Conservation (phyloP, 192 early-diverging fungal species). For the Coemansia asiatica region DNA sequence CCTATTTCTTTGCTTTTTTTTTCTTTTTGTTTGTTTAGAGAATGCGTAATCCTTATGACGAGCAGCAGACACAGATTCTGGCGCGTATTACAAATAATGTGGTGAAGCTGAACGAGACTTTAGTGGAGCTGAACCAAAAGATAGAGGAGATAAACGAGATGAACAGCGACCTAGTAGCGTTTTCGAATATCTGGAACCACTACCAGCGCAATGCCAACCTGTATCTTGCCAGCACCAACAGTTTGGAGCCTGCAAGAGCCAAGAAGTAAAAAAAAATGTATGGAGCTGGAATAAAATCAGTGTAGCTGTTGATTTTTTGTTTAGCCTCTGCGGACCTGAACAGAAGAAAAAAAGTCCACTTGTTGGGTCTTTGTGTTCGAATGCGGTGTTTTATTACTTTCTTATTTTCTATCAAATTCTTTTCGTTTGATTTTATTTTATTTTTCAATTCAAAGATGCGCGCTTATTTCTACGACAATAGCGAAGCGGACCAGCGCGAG, state of each 20-base stretch:
- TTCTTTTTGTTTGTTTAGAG: too few species aligned
- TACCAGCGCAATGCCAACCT: constrained; percentile 54
- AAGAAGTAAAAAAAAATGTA: neutral
- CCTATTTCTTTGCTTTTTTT: neutral
- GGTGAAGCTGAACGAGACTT: constrained; percentile 53
- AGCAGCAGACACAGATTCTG: constrained; percentile 56
- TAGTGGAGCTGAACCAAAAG: constrained; percentile 53
- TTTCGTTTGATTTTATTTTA: neutral
- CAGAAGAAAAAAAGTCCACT: too few species aligned
- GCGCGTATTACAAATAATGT: constrained; percentile 55
- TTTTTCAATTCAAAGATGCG: constrained; percentile 55
- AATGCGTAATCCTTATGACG: constrained; percentile 56
- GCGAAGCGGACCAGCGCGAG: constrained; percentile 69
- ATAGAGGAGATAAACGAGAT: constrained; percentile 55
- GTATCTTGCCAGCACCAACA: constrained; percentile 50
- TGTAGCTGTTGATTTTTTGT: neutral
- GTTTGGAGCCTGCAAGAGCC: constrained; percentile 22
- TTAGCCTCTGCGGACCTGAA: too few species aligned
- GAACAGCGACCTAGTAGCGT: constrained; percentile 55
- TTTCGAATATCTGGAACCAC: constrained; percentile 55
- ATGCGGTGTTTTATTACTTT: constrained; percentile 11
- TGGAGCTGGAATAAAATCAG: neutral
- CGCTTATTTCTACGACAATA: constrained; percentile 76
- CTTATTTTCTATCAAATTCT: neutral
- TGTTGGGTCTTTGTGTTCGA: too few species aligned